phyloP scores from a whole-genome alignment of 495 filamentous ascomycete genomes.

The Xylaria castorea region DNA sequence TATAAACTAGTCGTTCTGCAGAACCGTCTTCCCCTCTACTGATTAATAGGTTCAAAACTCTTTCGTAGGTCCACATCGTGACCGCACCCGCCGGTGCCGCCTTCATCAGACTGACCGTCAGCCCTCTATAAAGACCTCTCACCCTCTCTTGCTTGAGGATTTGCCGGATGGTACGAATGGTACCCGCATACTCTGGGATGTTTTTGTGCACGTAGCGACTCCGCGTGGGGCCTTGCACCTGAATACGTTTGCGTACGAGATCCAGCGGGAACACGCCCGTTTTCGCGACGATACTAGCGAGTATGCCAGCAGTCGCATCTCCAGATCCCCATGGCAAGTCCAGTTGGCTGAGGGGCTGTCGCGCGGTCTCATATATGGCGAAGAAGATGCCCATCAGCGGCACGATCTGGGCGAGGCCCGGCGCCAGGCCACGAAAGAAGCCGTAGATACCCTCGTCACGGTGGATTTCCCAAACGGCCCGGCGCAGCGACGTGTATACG shows the following conservation, averaged over 20 bases:
- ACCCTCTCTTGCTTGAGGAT: slow-evolving; percentile 77
- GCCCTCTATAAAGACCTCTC: slow-evolving; percentile 84
- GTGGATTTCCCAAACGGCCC: slow-evolving; percentile 74
- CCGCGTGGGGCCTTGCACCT: slow-evolving; percentile 92
- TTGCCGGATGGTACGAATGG: slow-evolving; percentile 64
- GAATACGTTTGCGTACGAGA: slow-evolving; percentile 87
- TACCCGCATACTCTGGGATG: slow-evolving; percentile 82
- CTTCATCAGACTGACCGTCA: slow-evolving; percentile 90
- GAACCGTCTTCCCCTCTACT: slow-evolving; percentile 45
- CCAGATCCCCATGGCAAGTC: slow-evolving; percentile 75
- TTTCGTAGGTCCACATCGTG: slow-evolving; percentile 99
- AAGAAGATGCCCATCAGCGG: slow-evolving; percentile 98
- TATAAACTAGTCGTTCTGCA: slow-evolving; percentile 25
- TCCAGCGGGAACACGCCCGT: slow-evolving; percentile 94
- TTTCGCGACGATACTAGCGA: slow-evolving; percentile 82
- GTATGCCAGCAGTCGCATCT: slow-evolving; percentile 80
- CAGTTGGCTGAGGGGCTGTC: slow-evolving; percentile 57
- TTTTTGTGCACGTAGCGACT: slow-evolving; percentile 80
- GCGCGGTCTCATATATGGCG: slow-evolving; percentile 78
- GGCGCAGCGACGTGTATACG: slow-evolving; percentile 73
- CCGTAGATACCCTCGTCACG: slow-evolving; percentile 74
- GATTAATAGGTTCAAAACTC: slow-evolving; percentile 65
- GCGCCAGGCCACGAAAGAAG: slow-evolving; percentile 85
- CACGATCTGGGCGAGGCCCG: slow-evolving; percentile 83
- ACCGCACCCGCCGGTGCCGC: slow-evolving; percentile 93